These are phyloP conservation scores for Hymenoscyphus occultus DNA, from an alignment of 2,329 filamentous ascomycete genomes.

Conservation along the genomic window DNA sequence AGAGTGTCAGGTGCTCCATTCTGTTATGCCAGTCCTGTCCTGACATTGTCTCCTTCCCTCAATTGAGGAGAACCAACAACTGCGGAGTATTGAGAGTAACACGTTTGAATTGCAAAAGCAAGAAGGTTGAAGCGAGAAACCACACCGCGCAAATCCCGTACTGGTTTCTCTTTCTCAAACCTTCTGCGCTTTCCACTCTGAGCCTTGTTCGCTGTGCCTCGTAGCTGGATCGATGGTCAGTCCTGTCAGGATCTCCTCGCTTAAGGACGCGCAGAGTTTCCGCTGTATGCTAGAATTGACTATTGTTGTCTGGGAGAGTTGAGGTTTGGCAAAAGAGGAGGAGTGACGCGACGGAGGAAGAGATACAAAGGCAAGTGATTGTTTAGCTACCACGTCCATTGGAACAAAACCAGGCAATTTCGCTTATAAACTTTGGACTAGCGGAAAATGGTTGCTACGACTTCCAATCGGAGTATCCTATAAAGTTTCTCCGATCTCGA, in stretches of 20 bases:
- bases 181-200: not conserved
- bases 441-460: not conserved
- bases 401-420: not conserved
- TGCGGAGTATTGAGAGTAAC: constrained; percentile 23
- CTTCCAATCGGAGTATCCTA: not conserved
- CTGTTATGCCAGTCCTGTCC: not conserved
- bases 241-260: not conserved
- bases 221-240: not conserved
- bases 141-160: not conserved
- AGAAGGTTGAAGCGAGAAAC: constrained; percentile 14
- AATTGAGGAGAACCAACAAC: constrained; percentile 22
- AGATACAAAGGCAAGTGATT: no score
- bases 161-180: not conserved
- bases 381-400: no score
- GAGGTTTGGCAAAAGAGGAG: no score
- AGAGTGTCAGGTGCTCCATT: no score
- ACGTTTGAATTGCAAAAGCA: constrained; percentile 25
- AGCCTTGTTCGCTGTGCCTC: constrained; percentile 8
- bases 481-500: not conserved
- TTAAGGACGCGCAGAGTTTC: no score
- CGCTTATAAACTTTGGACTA: not conserved
- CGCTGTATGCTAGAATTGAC: no score
- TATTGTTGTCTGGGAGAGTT: no score
- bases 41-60: not conserved
- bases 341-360: no score